These are phyloP conservation scores for Hermanozyma aechmeae DNA, from an alignment of 805 yeast species.

Conservation along the genomic window DNA sequence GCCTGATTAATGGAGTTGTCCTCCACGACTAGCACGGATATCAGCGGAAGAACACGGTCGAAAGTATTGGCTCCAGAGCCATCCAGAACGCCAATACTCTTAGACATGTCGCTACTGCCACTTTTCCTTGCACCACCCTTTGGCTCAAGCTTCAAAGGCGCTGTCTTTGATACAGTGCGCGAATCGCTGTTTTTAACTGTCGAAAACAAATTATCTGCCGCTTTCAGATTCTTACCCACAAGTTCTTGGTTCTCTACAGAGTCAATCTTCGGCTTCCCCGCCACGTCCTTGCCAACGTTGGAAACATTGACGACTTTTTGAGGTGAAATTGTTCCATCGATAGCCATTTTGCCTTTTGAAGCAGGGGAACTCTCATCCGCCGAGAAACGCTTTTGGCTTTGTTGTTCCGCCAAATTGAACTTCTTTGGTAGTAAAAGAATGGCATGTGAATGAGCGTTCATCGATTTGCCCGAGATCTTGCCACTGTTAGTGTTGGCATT, in stretches of 20 bases:
- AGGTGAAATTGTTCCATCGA: too few species aligned
- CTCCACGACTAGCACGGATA: slow-evolving; percentile 88
- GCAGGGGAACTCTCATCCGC: slow-evolving; percentile 16
- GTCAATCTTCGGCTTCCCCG: neutral
- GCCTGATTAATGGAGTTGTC: slow-evolving; percentile 93
- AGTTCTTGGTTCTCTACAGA: too few species aligned
- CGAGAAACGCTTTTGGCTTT: slow-evolving; percentile 16
- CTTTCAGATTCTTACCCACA: neutral
- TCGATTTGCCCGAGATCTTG: slow-evolving; percentile 22
- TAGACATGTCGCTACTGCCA: too few species aligned
- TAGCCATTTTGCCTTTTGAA: too few species aligned
- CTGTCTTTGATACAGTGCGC: too few species aligned
- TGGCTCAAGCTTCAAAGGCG: too few species aligned
- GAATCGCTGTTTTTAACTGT: neutral
- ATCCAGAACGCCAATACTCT: too few species aligned
- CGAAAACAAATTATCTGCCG: neutral
- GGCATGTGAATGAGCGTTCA: slow-evolving; percentile 25
- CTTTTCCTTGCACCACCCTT: too few species aligned
- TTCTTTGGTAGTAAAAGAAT: slow-evolving; percentile 43
- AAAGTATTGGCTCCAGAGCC: slow-evolving; percentile 29
- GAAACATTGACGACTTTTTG: slow-evolving; percentile 1
- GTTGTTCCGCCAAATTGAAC: slow-evolving; percentile 22
- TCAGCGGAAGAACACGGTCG: slow-evolving; percentile 72
- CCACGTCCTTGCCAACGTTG: neutral
- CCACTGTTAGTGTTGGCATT: slow-evolving; percentile 17